Base-by-base conservation (phyloP, 768 basidiomycete species). In the Leucosporidium scottii region DNA sequence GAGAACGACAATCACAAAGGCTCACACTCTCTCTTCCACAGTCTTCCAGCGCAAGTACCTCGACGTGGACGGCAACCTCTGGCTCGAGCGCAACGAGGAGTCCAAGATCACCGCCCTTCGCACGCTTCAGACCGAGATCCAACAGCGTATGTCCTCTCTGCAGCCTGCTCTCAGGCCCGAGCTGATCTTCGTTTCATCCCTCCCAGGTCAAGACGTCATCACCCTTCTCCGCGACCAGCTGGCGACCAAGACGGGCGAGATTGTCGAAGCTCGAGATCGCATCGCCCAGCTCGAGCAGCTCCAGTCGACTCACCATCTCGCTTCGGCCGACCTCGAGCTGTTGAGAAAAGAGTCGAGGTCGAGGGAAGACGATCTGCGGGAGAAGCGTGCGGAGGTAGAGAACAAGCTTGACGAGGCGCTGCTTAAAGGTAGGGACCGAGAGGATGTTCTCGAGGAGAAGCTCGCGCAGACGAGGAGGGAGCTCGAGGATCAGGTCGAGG, bases 121-220 rank as follows among this genome's bases (percentile, higher is more conserved):
- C 17, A 18, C 44, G 0, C 39, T 56, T 3, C 36, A 39, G 12
- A 28, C 10, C 17, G 62, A 66, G 36, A 9, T 66, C 21, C n/a
- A 31, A 0, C 61, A 61, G 59, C 50, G 62, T 64, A 27, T n/a
- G 66, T 34, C 20, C 51, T 21, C n/a, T 18, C 17, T 60, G 12
- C 12, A 30, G 15, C 39, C 59, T 58, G 30, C 21, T 10, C 17
- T 7, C 49, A 15, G 31, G 25, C 9, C 18, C 44, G 20, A 23
- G 17, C 20, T 4, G 12, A 21, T 0, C 15, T 27, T 9, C n/a
- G 4, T 20, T 21, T 36, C 13, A 12, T 5, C 18, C 20, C 3
- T 9, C 69, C 67, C 69, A 71, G 69, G 63, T 18, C 39, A 58
- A 4, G 39, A n/a, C 20, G 62, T 64, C 25, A 62, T 67, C 57